Conservation (phyloP, 2,329 filamentous ascomycete genomes). For the Arthrobotrys musiformis region DNA sequence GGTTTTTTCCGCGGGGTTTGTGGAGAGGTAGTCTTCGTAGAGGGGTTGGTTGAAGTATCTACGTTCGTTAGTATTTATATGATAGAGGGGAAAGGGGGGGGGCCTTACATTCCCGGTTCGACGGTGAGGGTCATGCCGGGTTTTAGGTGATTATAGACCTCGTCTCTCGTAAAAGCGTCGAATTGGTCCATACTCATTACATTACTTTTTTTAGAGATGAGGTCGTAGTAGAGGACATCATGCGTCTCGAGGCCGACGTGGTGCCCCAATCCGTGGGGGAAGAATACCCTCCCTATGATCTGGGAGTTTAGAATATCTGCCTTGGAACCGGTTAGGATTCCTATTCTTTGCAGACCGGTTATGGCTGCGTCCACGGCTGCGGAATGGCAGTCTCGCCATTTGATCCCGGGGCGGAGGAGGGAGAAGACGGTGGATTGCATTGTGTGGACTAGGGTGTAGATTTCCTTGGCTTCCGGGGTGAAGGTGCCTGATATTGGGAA, state of each 20-base stretch:
- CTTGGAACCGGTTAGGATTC: conserved; percentile 74
- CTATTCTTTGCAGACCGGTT: conserved; percentile 75
- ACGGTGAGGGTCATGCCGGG: conserved; percentile 79
- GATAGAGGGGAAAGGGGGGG: neutral
- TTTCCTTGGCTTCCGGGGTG: conserved; percentile 73
- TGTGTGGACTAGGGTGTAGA: conserved; percentile 79
- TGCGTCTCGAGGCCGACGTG: conserved; percentile 75
- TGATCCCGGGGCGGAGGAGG: conserved; percentile 74
- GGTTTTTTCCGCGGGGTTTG: conserved; percentile 67
- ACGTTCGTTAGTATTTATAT: neutral
- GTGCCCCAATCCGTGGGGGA: conserved; percentile 72
- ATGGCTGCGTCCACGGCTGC: conserved; percentile 78
- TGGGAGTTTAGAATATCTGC: conserved; percentile 68
- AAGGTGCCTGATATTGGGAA: conserved; percentile 81
- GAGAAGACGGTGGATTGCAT: conserved; percentile 84
- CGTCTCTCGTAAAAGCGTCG: conserved; percentile 5
- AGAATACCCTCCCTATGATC: conserved; percentile 72
- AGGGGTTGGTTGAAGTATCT: conserved; percentile 78
- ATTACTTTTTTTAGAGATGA: conserved; percentile 73
- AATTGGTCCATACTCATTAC: conserved; percentile 67
- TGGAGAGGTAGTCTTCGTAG: conserved; percentile 75
- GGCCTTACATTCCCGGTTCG: conserved; percentile 75
- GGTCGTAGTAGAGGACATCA: conserved; percentile 62
- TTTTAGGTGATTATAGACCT: conserved; percentile 62
- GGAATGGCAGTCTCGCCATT: conserved; percentile 78